Conservation (phyloP, 352 stramenopile species). For the Globisporangium orthogonon region DNA sequence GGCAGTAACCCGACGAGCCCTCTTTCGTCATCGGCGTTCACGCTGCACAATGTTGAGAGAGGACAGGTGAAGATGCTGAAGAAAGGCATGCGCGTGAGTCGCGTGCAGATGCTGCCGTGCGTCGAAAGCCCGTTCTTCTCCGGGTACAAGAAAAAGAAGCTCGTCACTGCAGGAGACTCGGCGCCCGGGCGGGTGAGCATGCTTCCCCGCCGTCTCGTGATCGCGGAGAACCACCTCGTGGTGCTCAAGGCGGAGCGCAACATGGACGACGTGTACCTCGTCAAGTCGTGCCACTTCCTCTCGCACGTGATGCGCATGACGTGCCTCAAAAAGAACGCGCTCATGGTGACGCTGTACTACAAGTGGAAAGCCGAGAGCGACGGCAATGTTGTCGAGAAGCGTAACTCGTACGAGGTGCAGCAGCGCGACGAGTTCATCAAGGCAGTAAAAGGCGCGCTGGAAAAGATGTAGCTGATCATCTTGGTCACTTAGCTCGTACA, state of each 20-base stretch:
- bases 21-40: slow-evolving; percentile 5
- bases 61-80: slow-evolving; percentile 34
- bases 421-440: slow-evolving; percentile 86
- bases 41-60: slow-evolving; percentile 51
- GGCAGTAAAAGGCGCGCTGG: slow-evolving; percentile 72
- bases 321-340: slow-evolving; percentile 84
- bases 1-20: slow-evolving; percentile 7
- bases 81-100: slow-evolving; percentile 69
- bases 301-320: slow-evolving; percentile 78
- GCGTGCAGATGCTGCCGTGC: slow-evolving; percentile 60
- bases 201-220: slow-evolving; percentile 51
- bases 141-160: slow-evolving; percentile 81
- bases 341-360: slow-evolving; percentile 87
- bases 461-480: slow-evolving; percentile 46
- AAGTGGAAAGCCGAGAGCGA: slow-evolving; percentile 45
- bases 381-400: slow-evolving; percentile 40
- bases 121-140: slow-evolving; percentile 76
- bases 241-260: slow-evolving; percentile 71
- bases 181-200: slow-evolving; percentile 23
- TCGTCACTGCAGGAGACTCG: not conserved
- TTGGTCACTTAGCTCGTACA: not conserved
- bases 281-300: slow-evolving; percentile 75
- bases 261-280: slow-evolving; percentile 63
- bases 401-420: slow-evolving; percentile 82
- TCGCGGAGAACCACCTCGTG: slow-evolving; percentile 69